Base-by-base conservation (phyloP, 2,329 filamentous ascomycete genomes). In the Calonectria leucothoes region DNA sequence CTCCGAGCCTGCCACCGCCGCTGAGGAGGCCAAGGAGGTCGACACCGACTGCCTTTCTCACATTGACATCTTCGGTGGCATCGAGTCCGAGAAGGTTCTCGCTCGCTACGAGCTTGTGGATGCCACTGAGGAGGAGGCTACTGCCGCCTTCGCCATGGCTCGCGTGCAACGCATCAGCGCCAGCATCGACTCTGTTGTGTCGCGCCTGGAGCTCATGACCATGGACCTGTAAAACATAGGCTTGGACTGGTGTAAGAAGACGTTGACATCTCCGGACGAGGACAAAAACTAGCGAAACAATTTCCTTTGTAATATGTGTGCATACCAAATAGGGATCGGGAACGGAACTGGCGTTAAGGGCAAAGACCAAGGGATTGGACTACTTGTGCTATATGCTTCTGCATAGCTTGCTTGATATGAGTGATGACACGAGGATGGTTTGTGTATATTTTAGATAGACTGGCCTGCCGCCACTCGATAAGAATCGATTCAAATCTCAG, bases 41-140 rank as follows among this genome's bases (percentile, higher is more conserved):
- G 85, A 89, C 70, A 84, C 85, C 23, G 87, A 88, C 15, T 82
- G 80, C 42, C 81, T 88, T 66, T 80, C 82, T 51, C 73, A 84
- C 75, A 71, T 85, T 73, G 82, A 87, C 75, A 83, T 89, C 75
- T 88, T 90, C 57, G 89, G 88, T 59, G 89, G 89, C 45, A 85
- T 94, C 72, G 86, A 89, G 73, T 82, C 89, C 1, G 92, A 94
- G 78, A 96, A 96, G 87, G 85, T 89, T 3, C 86, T 91, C 61
- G 86, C 90, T 17, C 88, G 90, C 63, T 91, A 90, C 78, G 90
- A 94, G 76, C 88, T 95, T n/a, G 86, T 94, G 35, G 89, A 94
- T 69, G 87, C 86, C 31, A 86, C 87, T 1, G 86, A 89, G 72
- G 88, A 90, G 67, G 88, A 89, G 65, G 82, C 82, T 11, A 78